Evolutionary conservation across 768 basidiomycete species (phyloP).

Genomic region (Boletellus ananas): DNA sequence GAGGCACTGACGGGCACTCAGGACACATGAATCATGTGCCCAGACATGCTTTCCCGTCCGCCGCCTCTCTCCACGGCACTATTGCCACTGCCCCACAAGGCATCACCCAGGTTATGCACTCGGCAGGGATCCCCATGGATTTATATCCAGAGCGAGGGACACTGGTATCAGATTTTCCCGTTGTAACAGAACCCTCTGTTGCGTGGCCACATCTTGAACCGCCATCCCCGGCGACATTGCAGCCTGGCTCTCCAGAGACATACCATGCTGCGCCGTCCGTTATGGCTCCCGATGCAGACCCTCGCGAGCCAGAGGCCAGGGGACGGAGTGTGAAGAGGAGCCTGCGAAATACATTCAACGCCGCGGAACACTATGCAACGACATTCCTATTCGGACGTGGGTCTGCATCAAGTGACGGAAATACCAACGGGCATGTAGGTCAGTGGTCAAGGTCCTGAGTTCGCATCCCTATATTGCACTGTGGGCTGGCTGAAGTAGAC

Average conservation of each 20-base stretch:
- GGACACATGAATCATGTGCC: constrained; percentile 16
- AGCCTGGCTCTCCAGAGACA: constrained; percentile 36
- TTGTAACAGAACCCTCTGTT: constrained; percentile 19
- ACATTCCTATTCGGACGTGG: constrained; percentile 62
- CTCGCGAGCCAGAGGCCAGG: constrained; percentile 40
- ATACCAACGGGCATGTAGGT: constrained; percentile 18
- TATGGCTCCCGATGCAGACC: constrained; percentile 28
- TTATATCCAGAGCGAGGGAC: constrained; percentile 15
- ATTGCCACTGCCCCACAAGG: constrained; percentile 26
- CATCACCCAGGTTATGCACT: constrained; percentile 35
- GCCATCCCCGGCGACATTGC: constrained; percentile 33
- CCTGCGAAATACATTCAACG: constrained; percentile 62
- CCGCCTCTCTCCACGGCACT: constrained; percentile 18
- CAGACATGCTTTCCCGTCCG: constrained; percentile 24
- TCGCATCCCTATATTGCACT: constrained; percentile 9
- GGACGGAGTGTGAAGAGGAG: constrained; percentile 63
- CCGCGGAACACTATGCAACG: constrained; percentile 67
- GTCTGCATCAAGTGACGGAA: constrained; percentile 28
- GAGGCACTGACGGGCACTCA: constrained; percentile 39
- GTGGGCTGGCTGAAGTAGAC: constrained; percentile 2
- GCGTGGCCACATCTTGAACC: constrained; percentile 46
- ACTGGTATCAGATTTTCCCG: constrained; percentile 7
- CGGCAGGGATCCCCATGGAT: constrained; percentile 27
- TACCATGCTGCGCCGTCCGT: constrained; percentile 38
- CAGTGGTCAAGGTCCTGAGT: constrained; percentile 26